Evolutionary conservation across 2,329 filamentous ascomycete genomes (phyloP), one percentile per base, ranked within the genome.

Genomic region (Colletotrichum melonis): DNA sequence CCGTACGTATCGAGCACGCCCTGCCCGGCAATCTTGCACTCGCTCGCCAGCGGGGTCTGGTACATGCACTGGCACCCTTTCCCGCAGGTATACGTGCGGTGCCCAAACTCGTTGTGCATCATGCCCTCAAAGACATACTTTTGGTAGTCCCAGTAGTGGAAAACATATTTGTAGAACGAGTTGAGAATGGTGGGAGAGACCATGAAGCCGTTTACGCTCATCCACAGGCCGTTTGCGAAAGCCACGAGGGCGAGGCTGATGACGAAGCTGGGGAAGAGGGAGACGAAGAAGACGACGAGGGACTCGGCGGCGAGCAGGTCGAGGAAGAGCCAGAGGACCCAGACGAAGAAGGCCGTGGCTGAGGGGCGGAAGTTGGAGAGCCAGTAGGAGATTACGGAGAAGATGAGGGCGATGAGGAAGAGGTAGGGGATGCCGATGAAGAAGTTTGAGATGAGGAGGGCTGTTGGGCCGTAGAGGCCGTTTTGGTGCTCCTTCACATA

Each of bases 61-160:
- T 92, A 97, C 89, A 94, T 92, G 84, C 94, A 97, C 54, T 87
- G 86, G 77, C 91, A 95, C 0, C 81, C 82, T 0, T 76, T 79
- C 4, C 75, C 86, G 79, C 94, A 96, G 4, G 82, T 80, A 80
- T 94, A 97, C 3, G 84, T 87, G 16, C 93, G 86, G 22, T 88
- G 76, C 1, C 85, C 84, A 80, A 97, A 97, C 83, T 97, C 94
- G 78, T 97, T 97, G 66, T 96, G 91, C 94, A 97, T 97, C 94
- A 97, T 97, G 16, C 94, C 94, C 79, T 96, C 91, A 80, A 97
- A 97, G 4, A 97, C 94, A 77, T 95, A 97, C 55, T 86, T 89
- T 80, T 96, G 94, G 79, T 97, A 97, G 80, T 97, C 93, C 79
- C 95, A 95, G 81, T 95, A 97, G 80, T 95, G 93, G 78, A 97